Evolutionary conservation across 768 basidiomycete genomes (phyloP).

Genomic region (Mycena olivaceomarginata): DNA sequence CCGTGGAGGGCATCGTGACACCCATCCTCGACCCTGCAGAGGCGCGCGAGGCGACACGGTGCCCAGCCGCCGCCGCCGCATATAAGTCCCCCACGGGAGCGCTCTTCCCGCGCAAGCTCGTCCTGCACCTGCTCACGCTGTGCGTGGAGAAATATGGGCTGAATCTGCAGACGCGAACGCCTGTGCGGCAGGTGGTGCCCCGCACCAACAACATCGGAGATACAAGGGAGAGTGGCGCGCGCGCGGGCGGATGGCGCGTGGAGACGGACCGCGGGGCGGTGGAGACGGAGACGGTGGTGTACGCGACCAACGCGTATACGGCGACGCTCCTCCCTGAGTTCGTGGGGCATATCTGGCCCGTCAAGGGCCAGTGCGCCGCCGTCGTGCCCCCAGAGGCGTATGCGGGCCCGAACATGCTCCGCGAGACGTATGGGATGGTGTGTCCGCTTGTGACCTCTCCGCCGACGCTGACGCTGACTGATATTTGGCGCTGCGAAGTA

Average conservation of each 20-base stretch:
- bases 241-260: constrained; percentile 47
- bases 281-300: constrained; percentile 58
- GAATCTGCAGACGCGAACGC: constrained; percentile 57
- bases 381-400: constrained; percentile 48
- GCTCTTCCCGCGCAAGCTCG: constrained; percentile 50
- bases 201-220: background rate
- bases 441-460: background rate
- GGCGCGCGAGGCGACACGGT: constrained; percentile 44
- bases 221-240: background rate
- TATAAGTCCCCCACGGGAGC: constrained; percentile 44
- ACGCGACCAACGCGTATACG: constrained; percentile 69
- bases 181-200: constrained; percentile 31
- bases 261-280: constrained; percentile 59
- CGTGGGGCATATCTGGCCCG: constrained; percentile 48
- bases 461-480: background rate
- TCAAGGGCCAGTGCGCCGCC: constrained; percentile 46
- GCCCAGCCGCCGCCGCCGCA: constrained; percentile 30
- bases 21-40: constrained; percentile 47
- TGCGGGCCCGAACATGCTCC: constrained; percentile 45
- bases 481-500: background rate
- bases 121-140: constrained; percentile 42
- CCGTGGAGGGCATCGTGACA: constrained; percentile 48
- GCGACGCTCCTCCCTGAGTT: constrained; percentile 60
- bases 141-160: constrained; percentile 48
- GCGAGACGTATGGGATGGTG: constrained; percentile 41